phyloP scores from a whole-genome alignment of 441 rosid genomes.

The Corymbia calophylla region DNA sequence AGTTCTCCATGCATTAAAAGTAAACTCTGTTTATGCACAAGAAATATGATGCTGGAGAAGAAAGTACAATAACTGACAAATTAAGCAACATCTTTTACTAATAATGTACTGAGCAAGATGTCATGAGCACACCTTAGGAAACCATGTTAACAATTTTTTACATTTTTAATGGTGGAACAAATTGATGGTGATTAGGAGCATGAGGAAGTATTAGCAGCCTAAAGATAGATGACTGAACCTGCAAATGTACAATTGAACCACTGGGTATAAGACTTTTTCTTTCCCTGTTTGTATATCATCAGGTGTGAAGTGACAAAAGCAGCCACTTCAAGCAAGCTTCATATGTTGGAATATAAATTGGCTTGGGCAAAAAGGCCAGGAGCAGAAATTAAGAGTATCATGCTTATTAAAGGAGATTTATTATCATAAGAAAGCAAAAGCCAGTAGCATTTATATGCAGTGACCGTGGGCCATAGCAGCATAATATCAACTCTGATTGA shows the following conservation, averaged over 20 bases:
- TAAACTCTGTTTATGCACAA: background rate
- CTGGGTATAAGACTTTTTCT: background rate
- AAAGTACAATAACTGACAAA: background rate
- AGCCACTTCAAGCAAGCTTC: background rate
- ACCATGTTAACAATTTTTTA: background rate
- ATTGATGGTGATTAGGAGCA: background rate
- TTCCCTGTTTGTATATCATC: background rate
- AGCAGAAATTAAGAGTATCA: background rate
- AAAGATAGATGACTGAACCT: background rate
- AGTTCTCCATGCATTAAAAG: background rate
- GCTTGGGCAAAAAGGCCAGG: background rate
- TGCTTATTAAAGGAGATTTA: background rate
- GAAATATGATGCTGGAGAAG: background rate
- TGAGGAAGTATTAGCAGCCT: background rate
- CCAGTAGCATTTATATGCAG: background rate
- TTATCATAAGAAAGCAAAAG: background rate
- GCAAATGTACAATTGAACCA: background rate
- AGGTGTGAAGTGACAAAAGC: background rate
- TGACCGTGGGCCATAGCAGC: background rate
- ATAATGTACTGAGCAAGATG: background rate
- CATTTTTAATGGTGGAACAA: background rate
- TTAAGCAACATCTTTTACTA: background rate
- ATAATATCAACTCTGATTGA: background rate
- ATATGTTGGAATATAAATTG: background rate
- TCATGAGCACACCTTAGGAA: background rate